Percentiles rank a stretch among this genome's conserved stretches.
Evolutionary conservation across 1,284 basidiomycete species (phyloP).

Genomic region (Cryptococcus maquisensis): DNA sequence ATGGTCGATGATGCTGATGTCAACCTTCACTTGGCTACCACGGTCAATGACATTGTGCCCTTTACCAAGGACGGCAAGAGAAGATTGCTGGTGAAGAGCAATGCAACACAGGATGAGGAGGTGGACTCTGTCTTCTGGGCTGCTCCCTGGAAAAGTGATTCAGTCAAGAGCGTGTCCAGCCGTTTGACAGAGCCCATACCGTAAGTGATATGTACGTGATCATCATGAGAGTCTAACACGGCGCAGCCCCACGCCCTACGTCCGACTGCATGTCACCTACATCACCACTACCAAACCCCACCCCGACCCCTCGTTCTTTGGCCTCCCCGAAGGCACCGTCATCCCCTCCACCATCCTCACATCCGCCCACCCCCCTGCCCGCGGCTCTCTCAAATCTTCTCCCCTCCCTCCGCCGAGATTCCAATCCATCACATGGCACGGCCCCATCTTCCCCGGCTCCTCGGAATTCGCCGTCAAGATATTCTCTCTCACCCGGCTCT

Average conservation of each 20-base stretch:
- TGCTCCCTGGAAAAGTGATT: conserved; percentile 36
- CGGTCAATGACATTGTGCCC: conserved; percentile 51
- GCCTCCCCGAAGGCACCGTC: conserved; percentile 50
- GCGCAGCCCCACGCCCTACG: conserved; percentile 59
- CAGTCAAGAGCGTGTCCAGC: conserved; percentile 11
- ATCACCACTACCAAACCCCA: conserved; percentile 67
- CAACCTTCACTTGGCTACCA: conserved; percentile 62
- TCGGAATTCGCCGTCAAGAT: conserved; percentile 76
- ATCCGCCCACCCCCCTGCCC: conserved; percentile 41
- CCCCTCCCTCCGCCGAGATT: conserved; percentile 64
- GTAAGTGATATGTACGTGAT: conserved; percentile 5
- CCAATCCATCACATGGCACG: conserved; percentile 84
- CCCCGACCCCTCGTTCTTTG: conserved; percentile 69
- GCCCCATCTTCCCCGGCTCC: conserved; percentile 51
- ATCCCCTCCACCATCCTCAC: conserved; percentile 72
- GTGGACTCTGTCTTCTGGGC: conserved; percentile 47
- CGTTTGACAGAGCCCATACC: conserved; percentile 18
- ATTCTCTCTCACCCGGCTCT: conserved; percentile 66
- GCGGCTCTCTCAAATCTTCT: conserved; percentile 49
- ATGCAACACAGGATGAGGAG: conserved; percentile 18
- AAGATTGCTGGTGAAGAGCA: conserved; percentile 20
- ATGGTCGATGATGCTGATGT: conserved; percentile 71
- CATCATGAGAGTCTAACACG: neutral
- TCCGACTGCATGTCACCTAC: conserved; percentile 83
- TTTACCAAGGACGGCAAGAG: conserved; percentile 8